These are phyloP conservation scores for Blastomyces gilchristii DNA, from an alignment of 2,329 filamentous ascomycete genomes.

Conservation along the genomic window DNA sequence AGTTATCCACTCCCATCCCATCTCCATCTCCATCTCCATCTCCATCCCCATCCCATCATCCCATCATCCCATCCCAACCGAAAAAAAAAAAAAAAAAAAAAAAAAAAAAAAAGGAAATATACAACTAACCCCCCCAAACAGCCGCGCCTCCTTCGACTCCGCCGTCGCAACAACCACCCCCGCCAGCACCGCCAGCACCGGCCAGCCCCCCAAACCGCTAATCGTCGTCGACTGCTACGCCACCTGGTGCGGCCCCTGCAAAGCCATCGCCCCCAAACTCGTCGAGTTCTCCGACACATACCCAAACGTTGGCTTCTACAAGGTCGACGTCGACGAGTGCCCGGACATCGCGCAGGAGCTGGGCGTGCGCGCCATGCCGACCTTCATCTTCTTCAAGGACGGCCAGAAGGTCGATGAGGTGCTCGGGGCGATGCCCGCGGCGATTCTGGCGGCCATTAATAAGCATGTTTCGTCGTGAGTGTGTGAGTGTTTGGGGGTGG, in stretches of 20 bases:
- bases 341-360: slow-evolving; percentile 41
- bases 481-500: no score
- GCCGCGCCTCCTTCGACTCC: slow-evolving; percentile 34
- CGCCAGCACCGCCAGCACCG: slow-evolving; percentile 34
- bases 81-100: neutral
- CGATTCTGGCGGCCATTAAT: slow-evolving; percentile 39
- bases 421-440: slow-evolving; percentile 58
- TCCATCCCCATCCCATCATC: neutral
- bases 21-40: no score
- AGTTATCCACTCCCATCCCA: no score
- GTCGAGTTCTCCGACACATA: slow-evolving; percentile 43
- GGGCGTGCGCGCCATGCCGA: slow-evolving; percentile 40
- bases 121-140: slow-evolving; percentile 14
- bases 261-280: slow-evolving; percentile 37
- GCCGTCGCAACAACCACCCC: slow-evolving; percentile 43
- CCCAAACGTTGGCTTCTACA: slow-evolving; percentile 42
- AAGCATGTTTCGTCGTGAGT: slow-evolving; percentile 9
- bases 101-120: neutral
- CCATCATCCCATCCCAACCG: neutral
- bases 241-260: slow-evolving; percentile 50
- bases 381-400: slow-evolving; percentile 33
- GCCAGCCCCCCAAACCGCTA: slow-evolving; percentile 34
- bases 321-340: slow-evolving; percentile 47
- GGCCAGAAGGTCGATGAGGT: slow-evolving; percentile 24
- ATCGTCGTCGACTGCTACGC: slow-evolving; percentile 45